Percentiles rank a stretch among this genome's conserved stretches.
phyloP scores from a whole-genome alignment of 805 yeast genomes.

The Lachancea dasiensis region DNA sequence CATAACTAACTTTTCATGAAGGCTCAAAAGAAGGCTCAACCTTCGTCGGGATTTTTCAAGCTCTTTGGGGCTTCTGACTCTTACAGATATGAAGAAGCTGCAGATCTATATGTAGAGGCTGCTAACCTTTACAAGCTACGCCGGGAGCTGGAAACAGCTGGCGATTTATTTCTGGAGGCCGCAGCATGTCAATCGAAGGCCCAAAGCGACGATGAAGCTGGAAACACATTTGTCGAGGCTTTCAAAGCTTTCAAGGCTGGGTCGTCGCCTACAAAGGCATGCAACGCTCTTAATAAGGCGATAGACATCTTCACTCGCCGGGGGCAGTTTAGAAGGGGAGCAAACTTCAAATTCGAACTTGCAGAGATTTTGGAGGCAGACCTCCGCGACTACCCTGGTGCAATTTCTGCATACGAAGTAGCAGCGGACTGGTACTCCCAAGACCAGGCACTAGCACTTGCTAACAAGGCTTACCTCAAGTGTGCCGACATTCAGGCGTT shows the following conservation, averaged over 20 bases:
- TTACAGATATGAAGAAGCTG: conserved; percentile 80
- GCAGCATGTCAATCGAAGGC: conserved; percentile 73
- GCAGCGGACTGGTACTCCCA: conserved; percentile 96
- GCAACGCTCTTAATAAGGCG: conserved; percentile 63
- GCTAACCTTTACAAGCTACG: conserved; percentile 82
- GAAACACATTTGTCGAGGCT: conserved; percentile 83
- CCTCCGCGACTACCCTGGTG: conserved; percentile 58
- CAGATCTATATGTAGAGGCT: conserved; percentile 84
- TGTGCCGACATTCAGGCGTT: conserved; percentile 85
- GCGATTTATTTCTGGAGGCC: conserved; percentile 78
- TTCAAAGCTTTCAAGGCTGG: conserved; percentile 76
- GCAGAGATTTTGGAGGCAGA: conserved; percentile 81
- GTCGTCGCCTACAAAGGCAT: conserved; percentile 69
- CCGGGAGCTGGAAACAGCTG: conserved; percentile 70
- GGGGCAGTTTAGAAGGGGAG: conserved; percentile 96
- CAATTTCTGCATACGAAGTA: conserved; percentile 73
- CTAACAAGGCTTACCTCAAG: conserved; percentile 81
- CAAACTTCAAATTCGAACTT: conserved; percentile 86
- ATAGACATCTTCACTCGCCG: conserved; percentile 76
- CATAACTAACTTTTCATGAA: conserved; percentile 25
- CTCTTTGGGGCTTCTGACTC: conserved; percentile 59
- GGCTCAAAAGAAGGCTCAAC: conserved; percentile 68
- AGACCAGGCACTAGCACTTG: conserved; percentile 87
- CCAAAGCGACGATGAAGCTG: conserved; percentile 82
- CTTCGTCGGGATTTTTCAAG: conserved; percentile 65